These are phyloP conservation scores for Pholiota conissans DNA, from an alignment of 768 basidiomycete genomes.

Conservation along the genomic window DNA sequence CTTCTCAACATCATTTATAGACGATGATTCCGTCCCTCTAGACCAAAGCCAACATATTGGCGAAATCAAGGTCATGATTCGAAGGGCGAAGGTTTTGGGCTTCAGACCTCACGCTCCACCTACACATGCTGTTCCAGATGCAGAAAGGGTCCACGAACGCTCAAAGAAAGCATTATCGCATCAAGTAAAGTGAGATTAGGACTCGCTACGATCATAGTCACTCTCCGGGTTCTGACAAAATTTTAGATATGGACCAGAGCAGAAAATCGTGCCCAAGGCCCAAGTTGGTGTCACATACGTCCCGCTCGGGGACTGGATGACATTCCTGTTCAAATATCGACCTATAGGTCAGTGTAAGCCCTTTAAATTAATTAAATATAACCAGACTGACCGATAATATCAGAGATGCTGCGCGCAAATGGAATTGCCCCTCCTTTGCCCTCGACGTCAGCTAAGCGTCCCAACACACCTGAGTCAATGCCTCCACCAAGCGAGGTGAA, in stretches of 20 bases:
- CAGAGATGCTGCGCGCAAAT: constrained; percentile 10
- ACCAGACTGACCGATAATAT: background rate
- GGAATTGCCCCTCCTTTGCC: constrained; percentile 1
- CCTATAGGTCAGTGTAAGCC: background rate
- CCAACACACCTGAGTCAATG: background rate
- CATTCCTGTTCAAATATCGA: background rate
- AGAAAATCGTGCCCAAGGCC: background rate
- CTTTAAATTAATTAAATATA: background rate
- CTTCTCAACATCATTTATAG: background rate
- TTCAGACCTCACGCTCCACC: background rate
- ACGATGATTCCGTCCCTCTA: constrained; percentile 4
- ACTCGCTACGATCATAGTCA: background rate
- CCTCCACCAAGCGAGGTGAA: background rate
- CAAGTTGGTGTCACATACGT: background rate
- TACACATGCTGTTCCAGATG: background rate
- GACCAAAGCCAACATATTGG: background rate
- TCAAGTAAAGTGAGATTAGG: constrained; percentile 20
- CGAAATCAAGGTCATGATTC: background rate
- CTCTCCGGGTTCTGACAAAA: background rate
- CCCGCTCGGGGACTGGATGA: background rate
- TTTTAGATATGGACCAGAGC: background rate
- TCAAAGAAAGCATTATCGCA: constrained; percentile 23
- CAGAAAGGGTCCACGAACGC: constrained; percentile 23
- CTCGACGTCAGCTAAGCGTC: background rate
- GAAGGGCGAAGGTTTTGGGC: background rate